Base-by-base conservation (phyloP, 352 stramenopile genomes). In the Thraustochytrium striatum region DNA sequence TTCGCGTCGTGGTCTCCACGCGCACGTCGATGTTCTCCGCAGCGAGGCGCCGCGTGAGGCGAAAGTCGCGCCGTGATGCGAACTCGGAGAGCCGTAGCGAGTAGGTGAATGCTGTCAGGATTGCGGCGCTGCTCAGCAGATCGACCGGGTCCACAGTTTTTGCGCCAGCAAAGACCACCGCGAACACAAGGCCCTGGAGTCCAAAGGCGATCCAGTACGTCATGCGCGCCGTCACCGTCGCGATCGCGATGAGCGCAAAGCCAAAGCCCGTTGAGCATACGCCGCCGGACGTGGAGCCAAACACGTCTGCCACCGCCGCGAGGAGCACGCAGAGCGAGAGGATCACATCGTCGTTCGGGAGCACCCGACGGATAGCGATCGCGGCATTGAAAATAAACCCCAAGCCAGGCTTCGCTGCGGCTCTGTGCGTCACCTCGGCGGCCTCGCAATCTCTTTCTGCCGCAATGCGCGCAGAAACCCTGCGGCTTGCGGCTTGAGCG, bases 21-120 rank as follows among this genome's bases (percentile, higher is more conserved):
- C 53, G 68, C n/a, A 79, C 69, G 32, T 79, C 69, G 38, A 79
- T 79, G 55, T 79, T 79, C 50, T 79, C 69, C 2, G 69, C 69
- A 3, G 69, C 69, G 8, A 79, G 39, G 21, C 69, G 44, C 25
- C 33, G 21, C 21, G 69, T 70, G 9, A 79, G 55, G 7, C 69
- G 50, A 69, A 79, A 79, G 43, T 79, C 69, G 21, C 69, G 69
- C 8, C 69, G 69, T 16, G 13, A 19, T 7, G 9, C 35, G 11
- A 69, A 16, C 69, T 79, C 69, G 7, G 50, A 11, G 7, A 55
- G 7, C 5, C 69, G 69, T 8, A 79, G 30, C 25, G 55, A 62
- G 32, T 62, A 62, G 25, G 55, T 30, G 32, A 62, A 62, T 38
- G 55, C 55, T 25, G 9, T 62, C 9, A 62, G 9, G 55, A 9